Base-by-base conservation (phyloP, 148 eudicot genomes). In the Arbutus unedo region DNA sequence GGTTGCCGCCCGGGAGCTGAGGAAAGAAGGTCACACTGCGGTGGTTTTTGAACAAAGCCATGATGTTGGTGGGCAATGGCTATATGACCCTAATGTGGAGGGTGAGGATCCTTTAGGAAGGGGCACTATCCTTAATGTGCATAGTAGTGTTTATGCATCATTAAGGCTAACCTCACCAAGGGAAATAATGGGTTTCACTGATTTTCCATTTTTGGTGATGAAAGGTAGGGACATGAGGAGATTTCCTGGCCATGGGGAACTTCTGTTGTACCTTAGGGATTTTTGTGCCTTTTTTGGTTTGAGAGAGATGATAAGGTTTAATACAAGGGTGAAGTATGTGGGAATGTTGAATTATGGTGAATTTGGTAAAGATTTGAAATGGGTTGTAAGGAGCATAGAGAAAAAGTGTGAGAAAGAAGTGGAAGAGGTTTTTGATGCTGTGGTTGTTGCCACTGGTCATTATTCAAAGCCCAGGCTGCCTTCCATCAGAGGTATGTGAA, bases 11-110 rank as follows among this genome's bases (percentile, higher is more conserved):
- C 81, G 97, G 79, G 97, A 93, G 91, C 93, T 93, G 7, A 87
- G 90, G 78, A 91, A 89, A 66, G 97, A 93, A 85, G 93, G 95
- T 18, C 97, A 93, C 76, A 87, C 21, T 8, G 95, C 88, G 87
- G 91, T 86, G 60, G 95, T 93, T 13, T 75, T 92, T n/a, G 97
- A 93, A 62, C 95, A 93, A 87, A 93, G 85, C 85, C 91, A 91
- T 85, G 97, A 93, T 59, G 89, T 93, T 64, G 97, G 97, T 81
- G 97, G 97, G 48, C 97, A 93, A 84, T 93, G 97, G 97, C 89
- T 93, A 0, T 93, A 93, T 78, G 88, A 91, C 25, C 89, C 93
- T n/a, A 89, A 89, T 72, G 86, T 89, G 48, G 90, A 92, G 72
- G 86, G 76, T 55, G 93, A 93, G 49, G 90, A 91, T 84, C 91